These are phyloP conservation scores for Cladosporium cucumerinum DNA, from an alignment of 2,329 filamentous ascomycete genomes.

Conservation along the genomic window DNA sequence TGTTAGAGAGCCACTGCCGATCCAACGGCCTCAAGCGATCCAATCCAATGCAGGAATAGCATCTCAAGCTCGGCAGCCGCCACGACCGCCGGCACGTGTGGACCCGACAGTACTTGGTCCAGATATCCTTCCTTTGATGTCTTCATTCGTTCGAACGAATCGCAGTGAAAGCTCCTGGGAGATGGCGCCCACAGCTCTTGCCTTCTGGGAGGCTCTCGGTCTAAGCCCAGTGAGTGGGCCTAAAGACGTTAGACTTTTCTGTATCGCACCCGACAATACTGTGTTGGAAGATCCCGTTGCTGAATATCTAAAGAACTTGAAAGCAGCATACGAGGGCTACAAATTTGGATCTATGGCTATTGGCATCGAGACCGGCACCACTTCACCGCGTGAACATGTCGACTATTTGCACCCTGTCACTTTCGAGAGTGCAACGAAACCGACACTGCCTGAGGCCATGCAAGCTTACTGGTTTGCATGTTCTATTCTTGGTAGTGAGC, in stretches of 20 bases:
- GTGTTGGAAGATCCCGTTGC: conserved; percentile 60
- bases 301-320: conserved; percentile 65
- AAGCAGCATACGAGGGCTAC: conserved; percentile 68
- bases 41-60: conserved; percentile 18
- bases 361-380: background rate
- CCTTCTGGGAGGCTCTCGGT: conserved; percentile 79
- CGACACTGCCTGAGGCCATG: background rate
- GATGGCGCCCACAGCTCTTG: conserved; percentile 68
- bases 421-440: background rate
- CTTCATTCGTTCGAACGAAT: conserved; percentile 71
- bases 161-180: conserved; percentile 68
- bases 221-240: conserved; percentile 66
- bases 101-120: conserved; percentile 30
- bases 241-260: conserved; percentile 69
- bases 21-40: conserved; percentile 18
- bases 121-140: conserved; percentile 50
- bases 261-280: conserved; percentile 65
- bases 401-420: background rate
- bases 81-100: conserved; percentile 29
- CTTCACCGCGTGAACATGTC: background rate
- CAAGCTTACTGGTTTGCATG: conserved; percentile 6
- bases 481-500: conserved; percentile 4
- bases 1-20: conserved; percentile 22
- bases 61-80: conserved; percentile 25
- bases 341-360: conserved; percentile 55